A percentile compares a stretch with the other conserved stretches of the same genome.
Evolutionary conservation across 352 stramenopile species (phyloP).

Genomic region (Globisporangium nunn): DNA sequence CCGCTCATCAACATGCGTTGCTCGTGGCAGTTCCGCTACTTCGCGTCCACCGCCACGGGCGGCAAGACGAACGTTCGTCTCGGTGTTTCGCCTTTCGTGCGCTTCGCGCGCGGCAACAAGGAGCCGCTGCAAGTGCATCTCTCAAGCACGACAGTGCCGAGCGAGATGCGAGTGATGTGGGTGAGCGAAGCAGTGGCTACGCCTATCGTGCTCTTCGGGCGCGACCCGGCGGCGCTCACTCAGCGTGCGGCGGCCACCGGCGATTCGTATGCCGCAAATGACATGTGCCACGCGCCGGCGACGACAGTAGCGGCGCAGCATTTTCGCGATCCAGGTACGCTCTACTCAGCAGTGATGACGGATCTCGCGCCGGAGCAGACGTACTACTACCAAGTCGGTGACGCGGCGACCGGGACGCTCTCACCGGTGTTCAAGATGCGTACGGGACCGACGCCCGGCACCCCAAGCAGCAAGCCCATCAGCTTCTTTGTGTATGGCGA

Average conservation of each 20-base stretch:
- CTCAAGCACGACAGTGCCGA: background rate
- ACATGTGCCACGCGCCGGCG: constrained; percentile 25
- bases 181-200: constrained; percentile 30
- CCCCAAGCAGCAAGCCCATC: constrained; percentile 7
- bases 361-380: constrained; percentile 5
- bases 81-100: constrained; percentile 16
- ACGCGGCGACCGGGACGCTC: background rate
- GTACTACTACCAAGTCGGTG: constrained; percentile 24
- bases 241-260: background rate
- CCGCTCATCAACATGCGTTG: constrained; percentile 24
- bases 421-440: constrained; percentile 11
- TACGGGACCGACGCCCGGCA: constrained; percentile 3
- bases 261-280: constrained; percentile 9
- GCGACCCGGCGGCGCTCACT: constrained; percentile 1
- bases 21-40: constrained; percentile 19
- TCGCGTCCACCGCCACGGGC: constrained; percentile 16
- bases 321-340: background rate
- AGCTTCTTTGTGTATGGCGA: constrained; percentile 69
- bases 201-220: constrained; percentile 31
- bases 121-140: constrained; percentile 23
- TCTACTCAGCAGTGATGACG: constrained; percentile 17
- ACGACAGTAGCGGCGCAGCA: constrained; percentile 9
- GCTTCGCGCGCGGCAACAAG: constrained; percentile 9
- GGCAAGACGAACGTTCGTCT: constrained; percentile 16
- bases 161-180: constrained; percentile 53